Conservation (phyloP, 139 green algal genomes). For the Chlamydomonas applanata region DNA sequence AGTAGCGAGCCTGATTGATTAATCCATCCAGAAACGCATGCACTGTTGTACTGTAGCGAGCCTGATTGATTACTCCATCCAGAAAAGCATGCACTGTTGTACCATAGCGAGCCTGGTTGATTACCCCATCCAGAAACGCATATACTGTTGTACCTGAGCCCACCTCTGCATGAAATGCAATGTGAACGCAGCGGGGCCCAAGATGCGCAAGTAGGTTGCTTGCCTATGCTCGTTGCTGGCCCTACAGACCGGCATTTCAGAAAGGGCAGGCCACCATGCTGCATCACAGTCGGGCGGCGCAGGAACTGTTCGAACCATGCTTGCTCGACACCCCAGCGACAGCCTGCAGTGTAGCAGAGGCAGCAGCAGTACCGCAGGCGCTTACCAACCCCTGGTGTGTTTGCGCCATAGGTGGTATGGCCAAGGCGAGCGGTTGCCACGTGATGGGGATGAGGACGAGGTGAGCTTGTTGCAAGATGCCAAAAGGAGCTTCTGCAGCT, state of each 20-base stretch:
- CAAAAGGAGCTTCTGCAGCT: no score
- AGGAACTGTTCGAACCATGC: no score
- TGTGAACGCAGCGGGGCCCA: constrained; percentile 8
- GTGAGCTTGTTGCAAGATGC: not conserved
- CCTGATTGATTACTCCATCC: no score
- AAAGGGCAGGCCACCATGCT: no score
- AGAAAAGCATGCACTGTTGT: not conserved
- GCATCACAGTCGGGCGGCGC: no score
- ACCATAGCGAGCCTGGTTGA: no score
- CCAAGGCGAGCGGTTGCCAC: not conserved
- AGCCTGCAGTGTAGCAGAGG: not conserved
- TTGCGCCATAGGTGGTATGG: constrained; percentile 23
- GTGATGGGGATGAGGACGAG: constrained; percentile 3
- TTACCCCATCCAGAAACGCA: not conserved
- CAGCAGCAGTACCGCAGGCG: no score
- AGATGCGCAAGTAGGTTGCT: constrained; percentile 15
- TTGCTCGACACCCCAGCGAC: no score
- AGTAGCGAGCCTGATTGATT: no score
- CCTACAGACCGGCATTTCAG: no score
- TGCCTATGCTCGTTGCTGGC: no score
- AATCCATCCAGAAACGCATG: not conserved
- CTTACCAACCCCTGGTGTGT: not conserved
- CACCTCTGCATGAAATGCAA: no score
- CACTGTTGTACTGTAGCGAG: not conserved
- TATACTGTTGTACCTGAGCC: not conserved